Conservation (phyloP, 1,284 basidiomycete genomes). For the Lentinula novae-zelandiae region DNA sequence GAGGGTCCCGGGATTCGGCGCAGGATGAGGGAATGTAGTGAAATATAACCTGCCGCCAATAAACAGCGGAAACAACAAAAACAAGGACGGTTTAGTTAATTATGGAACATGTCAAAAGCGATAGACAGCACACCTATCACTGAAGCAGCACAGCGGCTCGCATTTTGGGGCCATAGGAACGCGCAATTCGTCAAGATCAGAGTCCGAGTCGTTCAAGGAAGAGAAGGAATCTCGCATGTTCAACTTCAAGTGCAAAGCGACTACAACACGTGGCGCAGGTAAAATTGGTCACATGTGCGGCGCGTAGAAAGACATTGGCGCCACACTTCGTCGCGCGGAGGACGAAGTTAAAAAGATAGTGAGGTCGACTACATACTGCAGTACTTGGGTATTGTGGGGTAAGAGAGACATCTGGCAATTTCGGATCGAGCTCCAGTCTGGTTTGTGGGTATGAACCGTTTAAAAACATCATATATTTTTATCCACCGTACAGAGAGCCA, state of each 20-base stretch:
- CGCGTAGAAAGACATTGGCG: not conserved
- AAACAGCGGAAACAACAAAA: not conserved
- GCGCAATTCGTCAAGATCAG: constrained; percentile 10
- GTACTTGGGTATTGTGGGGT: too few relatives aligned
- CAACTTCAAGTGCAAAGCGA: not conserved
- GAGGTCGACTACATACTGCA: too few relatives aligned
- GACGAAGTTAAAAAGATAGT: too few relatives aligned
- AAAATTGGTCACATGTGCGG: not conserved
- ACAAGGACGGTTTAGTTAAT: not conserved
- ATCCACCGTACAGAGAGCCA: too few relatives aligned
- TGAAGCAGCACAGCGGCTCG: constrained; percentile 73
- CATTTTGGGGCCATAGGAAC: constrained; percentile 50
- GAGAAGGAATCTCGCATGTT: constrained; percentile 2
- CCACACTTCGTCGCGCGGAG: not conserved
- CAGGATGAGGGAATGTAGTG: constrained; percentile 73
- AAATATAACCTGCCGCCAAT: constrained; percentile 63
- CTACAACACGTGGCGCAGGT: not conserved
- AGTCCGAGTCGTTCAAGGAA: constrained; percentile 6
- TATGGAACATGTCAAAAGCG: constrained; percentile 11
- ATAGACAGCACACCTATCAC: constrained; percentile 53
- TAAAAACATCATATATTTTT: too few relatives aligned
- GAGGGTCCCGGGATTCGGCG: constrained; percentile 57
- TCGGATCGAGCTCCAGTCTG: too few relatives aligned
- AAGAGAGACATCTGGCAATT: too few relatives aligned
- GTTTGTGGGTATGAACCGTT: too few relatives aligned